A percentile compares a stretch with the other conserved stretches of the same genome.
Evolutionary conservation across 1,284 basidiomycete genomes (phyloP).

Genomic region (Bjerkandera adusta): DNA sequence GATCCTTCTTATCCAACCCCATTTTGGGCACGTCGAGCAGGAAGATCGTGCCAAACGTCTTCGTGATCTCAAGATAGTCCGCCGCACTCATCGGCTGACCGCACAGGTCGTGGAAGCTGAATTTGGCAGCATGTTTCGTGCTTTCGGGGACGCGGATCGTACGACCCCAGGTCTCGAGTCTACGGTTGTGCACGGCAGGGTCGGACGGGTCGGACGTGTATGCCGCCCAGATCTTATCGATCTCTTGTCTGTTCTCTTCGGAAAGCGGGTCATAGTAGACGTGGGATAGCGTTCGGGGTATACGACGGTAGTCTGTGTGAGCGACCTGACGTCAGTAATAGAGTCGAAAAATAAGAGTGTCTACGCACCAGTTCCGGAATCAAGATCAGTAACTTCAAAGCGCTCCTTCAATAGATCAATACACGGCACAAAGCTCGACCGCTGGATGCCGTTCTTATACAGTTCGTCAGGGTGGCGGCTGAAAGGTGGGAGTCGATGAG

Average conservation of each 20-base stretch:
- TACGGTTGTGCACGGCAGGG: conserved; percentile 62
- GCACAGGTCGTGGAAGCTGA: conserved; percentile 88
- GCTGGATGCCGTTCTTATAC: conserved; percentile 99
- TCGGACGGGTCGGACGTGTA: conserved; percentile 54
- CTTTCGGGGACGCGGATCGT: conserved; percentile 78
- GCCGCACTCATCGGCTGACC: conserved; percentile 89
- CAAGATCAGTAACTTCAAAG: conserved; percentile 87
- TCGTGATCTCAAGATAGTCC: conserved; percentile 95
- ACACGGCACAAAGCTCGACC: conserved; percentile 93
- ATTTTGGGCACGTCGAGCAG: conserved; percentile 87
- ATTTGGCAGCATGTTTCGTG: conserved; percentile 79
- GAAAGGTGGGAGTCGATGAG: conserved; percentile 16
- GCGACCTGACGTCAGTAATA: conserved; percentile 16
- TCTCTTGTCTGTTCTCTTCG: conserved; percentile 61
- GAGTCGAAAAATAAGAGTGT: conserved; percentile 5
- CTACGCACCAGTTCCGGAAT: conserved; percentile 85
- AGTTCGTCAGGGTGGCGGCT: conserved; percentile 97
- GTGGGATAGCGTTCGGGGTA: conserved; percentile 86
- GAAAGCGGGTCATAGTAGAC: conserved; percentile 88
- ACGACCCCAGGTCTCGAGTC: conserved; percentile 88
- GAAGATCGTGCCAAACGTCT: conserved; percentile 86
- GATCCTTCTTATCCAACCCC: conserved; percentile 85
- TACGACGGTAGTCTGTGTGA: conserved; percentile 83
- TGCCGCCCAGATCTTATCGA: conserved; percentile 82
- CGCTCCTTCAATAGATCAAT: conserved; percentile 91